Conservation (phyloP, 208 protist species). For the Crithidia bombi region DNA sequence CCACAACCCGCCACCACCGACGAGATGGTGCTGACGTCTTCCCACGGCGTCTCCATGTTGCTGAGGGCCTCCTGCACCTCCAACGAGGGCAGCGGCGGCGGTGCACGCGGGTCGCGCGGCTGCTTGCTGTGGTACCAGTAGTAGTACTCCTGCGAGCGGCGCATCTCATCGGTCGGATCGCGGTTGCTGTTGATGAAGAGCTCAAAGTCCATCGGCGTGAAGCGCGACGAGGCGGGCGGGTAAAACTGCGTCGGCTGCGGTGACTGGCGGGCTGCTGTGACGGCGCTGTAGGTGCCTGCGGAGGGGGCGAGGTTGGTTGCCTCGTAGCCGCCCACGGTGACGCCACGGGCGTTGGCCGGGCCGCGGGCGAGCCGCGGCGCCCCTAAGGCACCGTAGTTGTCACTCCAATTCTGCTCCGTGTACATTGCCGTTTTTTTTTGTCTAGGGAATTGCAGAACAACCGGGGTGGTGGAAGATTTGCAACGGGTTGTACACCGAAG, state of each 20-base stretch:
- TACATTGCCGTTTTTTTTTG: conserved; percentile 28
- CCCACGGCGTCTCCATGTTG: conserved; percentile 74
- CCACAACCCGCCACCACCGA: conserved; percentile 11
- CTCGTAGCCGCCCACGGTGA: conserved; percentile 18
- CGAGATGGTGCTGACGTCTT: conserved; percentile 33
- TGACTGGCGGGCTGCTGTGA: conserved; percentile 25
- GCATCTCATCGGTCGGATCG: conserved; percentile 82
- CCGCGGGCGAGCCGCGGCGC: conserved; percentile 7
- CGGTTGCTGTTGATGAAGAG: conserved; percentile 77
- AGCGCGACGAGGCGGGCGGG: conserved; percentile 45
- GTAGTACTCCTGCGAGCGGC: conserved; percentile 80
- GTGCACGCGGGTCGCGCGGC: conserved; percentile 66
- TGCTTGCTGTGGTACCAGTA: conserved; percentile 87
- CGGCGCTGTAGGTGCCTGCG: conserved; percentile 24
- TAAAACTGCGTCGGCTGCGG: conserved; percentile 30
- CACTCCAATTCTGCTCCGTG: conserved; percentile 41
- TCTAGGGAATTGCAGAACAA: too few species aligned
- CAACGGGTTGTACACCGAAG: too few species aligned
- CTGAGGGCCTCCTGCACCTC: conserved; percentile 61
- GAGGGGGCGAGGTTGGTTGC: conserved; percentile 1
- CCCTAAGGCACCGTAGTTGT: conserved; percentile 19
- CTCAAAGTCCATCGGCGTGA: conserved; percentile 88
- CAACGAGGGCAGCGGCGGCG: conserved; percentile 71
- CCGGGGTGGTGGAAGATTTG: too few species aligned
- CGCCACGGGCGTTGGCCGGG: conserved; percentile 5